phyloP scores from a whole-genome alignment of 495 filamentous ascomycete species.

The Penicillium cataractarum region DNA sequence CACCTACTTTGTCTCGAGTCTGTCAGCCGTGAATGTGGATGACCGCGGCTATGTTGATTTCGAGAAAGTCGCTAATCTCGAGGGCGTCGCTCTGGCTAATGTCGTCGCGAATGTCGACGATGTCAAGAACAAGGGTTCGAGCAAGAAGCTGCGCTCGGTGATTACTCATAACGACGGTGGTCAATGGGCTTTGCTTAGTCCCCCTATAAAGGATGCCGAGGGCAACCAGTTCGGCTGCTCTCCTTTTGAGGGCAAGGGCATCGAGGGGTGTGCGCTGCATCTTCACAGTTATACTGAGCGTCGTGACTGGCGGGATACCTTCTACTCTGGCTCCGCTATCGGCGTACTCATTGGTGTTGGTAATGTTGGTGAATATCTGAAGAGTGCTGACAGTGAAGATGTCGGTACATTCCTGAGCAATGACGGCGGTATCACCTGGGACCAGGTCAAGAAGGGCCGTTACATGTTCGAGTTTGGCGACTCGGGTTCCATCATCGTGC shows the following conservation, averaged over 20 bases:
- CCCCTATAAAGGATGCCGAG: conserved; percentile 68
- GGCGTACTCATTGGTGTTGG: conserved; percentile 90
- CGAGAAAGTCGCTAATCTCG: conserved; percentile 89
- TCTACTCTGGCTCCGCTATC: conserved; percentile 83
- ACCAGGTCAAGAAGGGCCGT: conserved; percentile 75
- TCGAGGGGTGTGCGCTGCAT: conserved; percentile 79
- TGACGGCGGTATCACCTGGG: conserved; percentile 91
- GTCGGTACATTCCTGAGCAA: conserved; percentile 84
- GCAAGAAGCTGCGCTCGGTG: conserved; percentile 82
- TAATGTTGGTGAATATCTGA: conserved; percentile 76
- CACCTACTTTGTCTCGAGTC: conserved; percentile 85
- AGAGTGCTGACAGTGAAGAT: conserved; percentile 61
- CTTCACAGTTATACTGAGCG: conserved; percentile 95
- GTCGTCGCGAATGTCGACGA: conserved; percentile 73
- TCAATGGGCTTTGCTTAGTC: conserved; percentile 74
- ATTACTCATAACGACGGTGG: conserved; percentile 97
- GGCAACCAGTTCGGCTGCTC: conserved; percentile 71
- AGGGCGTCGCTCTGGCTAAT: conserved; percentile 88
- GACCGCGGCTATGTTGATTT: conserved; percentile 83
- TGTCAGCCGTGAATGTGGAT: conserved; percentile 77
- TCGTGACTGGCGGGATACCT: conserved; percentile 74
- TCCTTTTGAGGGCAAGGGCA: conserved; percentile 46
- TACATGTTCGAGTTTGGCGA: conserved; percentile 96
- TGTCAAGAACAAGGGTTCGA: conserved; percentile 59
- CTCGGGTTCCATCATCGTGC: conserved; percentile 86